phyloP scores from a whole-genome alignment of 345 rosid species.

The Camelina sativa region DNA sequence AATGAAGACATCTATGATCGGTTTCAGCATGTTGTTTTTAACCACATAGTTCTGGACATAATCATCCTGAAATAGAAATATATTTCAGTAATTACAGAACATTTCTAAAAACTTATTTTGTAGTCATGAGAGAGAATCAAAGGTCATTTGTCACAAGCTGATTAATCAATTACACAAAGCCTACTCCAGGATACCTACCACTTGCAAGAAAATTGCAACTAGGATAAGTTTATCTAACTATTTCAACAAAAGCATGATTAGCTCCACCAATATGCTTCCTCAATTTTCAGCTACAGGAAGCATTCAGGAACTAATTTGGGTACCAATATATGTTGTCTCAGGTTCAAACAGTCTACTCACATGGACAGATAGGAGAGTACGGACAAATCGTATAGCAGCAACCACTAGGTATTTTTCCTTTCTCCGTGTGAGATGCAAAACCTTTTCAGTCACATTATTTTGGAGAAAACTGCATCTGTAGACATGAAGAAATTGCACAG shows the following conservation, averaged over 20 bases:
- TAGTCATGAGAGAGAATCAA: slow-evolving; percentile 13
- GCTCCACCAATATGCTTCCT: slow-evolving; percentile 27
- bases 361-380: slow-evolving; percentile 81
- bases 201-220: slow-evolving; percentile 8
- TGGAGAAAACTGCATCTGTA: slow-evolving; percentile 93
- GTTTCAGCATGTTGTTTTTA: slow-evolving; percentile 83
- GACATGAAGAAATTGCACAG: slow-evolving; percentile 38
- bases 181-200: slow-evolving; percentile 15
- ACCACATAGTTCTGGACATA: slow-evolving; percentile 77
- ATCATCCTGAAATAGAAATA: slow-evolving; percentile 72
- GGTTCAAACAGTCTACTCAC: slow-evolving; percentile 55
- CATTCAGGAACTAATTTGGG: slow-evolving; percentile 14
- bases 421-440: slow-evolving; percentile 77
- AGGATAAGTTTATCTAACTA: slow-evolving; percentile 17
- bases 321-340: neutral
- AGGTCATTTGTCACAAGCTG: slow-evolving; percentile 8
- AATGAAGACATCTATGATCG: slow-evolving; percentile 84
- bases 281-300: slow-evolving; percentile 12
- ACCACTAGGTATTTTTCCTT: slow-evolving; percentile 91
- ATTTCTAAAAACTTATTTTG: neutral
- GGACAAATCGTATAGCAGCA: slow-evolving; percentile 93
- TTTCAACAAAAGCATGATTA: neutral
- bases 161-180: slow-evolving; percentile 1
- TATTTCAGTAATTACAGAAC: slow-evolving; percentile 7
- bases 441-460: slow-evolving; percentile 76